A percentile compares a stretch with the other conserved stretches of the same genome.
phyloP scores from a whole-genome alignment of 257 asterid species.

The Pogostemon cablin region DNA sequence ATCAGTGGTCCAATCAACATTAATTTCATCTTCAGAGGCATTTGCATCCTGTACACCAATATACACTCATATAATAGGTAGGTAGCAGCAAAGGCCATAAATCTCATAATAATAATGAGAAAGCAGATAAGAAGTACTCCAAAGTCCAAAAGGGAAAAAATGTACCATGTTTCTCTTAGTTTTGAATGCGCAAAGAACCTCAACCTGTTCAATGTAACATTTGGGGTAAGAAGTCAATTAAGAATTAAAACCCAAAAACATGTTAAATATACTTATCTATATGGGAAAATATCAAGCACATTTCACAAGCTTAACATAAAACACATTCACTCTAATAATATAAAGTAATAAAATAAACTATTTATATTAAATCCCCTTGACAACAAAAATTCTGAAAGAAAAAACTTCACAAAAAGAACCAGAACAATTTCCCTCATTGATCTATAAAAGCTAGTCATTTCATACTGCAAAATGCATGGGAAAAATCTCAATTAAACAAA shows the following conservation, averaged over 20 bases:
- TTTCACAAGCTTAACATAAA: background rate
- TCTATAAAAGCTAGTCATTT: background rate
- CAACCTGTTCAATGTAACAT: slow-evolving; percentile 38
- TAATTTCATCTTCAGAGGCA: slow-evolving; percentile 37
- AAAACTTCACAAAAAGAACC: slow-evolving; percentile 4
- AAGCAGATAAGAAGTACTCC: background rate
- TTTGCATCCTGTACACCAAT: slow-evolving; percentile 33
- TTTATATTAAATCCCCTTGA: background rate
- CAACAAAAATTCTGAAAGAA: background rate
- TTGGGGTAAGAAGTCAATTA: slow-evolving; percentile 20
- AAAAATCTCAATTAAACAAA: background rate
- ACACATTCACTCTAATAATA: background rate
- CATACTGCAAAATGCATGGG: background rate
- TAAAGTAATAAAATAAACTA: background rate
- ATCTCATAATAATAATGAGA: slow-evolving; percentile 11
- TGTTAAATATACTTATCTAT: slow-evolving; percentile 7
- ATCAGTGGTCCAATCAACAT: slow-evolving; percentile 58
- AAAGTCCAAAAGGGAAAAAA: background rate
- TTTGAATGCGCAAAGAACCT: slow-evolving; percentile 20
- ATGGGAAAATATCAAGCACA: background rate
- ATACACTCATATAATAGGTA: slow-evolving; percentile 5
- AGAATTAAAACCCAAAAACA: slow-evolving; percentile 10
- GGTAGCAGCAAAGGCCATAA: background rate
- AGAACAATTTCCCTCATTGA: background rate
- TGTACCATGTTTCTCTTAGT: slow-evolving; percentile 39